Base-by-base conservation (phyloP, 2,329 filamentous ascomycete genomes). In the Cryoendolithus antarcticus region DNA sequence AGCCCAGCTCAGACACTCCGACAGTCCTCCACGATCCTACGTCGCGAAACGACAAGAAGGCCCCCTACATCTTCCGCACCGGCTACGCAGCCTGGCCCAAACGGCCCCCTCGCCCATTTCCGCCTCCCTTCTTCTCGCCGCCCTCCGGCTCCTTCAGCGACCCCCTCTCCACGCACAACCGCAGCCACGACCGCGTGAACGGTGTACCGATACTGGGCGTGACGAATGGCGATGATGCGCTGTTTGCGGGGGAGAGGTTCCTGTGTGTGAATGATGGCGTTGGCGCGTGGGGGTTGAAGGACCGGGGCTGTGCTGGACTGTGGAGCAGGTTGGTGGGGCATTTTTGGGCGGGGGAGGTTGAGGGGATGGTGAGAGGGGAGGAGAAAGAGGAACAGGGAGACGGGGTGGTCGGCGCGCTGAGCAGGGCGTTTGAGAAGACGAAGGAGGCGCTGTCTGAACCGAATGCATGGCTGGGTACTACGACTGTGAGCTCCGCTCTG, bases 191-290 rank as follows among this genome's bases (percentile, higher is more conserved):
- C 63, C 77, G 82, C 47, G 82, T 94, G 35, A 75, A 85, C 54
- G 88, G 86, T 8, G 72, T 91, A 55, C 72, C 86, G 53, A 83
- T 96, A 35, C 71, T 81, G 30, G 91, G 91, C 0, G 71, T 82
- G 46, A 98, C 89, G 9, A 96, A 95, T 54, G 91, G 91, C 27
- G 91, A 98, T 54, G 91, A 98, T 66, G 91, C 91, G 6, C 78
- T 94, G 19, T 79, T 93, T 44, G 86, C 84, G 30, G 83, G 81
- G 54, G 80, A 91, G 43, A 78, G 80, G 57, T 91, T 95, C 50
- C 78, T 98, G 33, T 86, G 82, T 31, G 86, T 84, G 21, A 93
- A 94, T 54, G 91, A 98, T 58, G 91, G 91, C 1, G 91, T 98
- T 8, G 91, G 91, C 41, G 89, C 89, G 4, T 98, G 91, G 91